phyloP scores from a whole-genome alignment of 2,329 filamentous ascomycete genomes.

The Hymenoscyphus fructigenus region DNA sequence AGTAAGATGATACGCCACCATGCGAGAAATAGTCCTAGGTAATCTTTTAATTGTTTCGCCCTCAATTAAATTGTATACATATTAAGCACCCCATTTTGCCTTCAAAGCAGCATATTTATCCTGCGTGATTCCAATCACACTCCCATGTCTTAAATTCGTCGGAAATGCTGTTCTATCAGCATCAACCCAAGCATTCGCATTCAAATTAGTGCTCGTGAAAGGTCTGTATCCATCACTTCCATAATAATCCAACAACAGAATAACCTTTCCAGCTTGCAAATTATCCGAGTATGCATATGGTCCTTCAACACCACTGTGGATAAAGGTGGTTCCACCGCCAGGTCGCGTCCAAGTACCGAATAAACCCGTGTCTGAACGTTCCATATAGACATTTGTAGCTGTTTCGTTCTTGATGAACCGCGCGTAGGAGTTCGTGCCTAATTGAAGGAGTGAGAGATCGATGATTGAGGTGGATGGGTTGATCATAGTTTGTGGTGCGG shows the following conservation, averaged over 20 bases:
- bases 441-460: constrained; percentile 55
- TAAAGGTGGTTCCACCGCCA: constrained; percentile 44
- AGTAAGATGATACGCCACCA: too few relatives aligned
- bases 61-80: too few relatives aligned
- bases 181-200: constrained; percentile 47
- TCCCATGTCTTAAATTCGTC: constrained; percentile 50
- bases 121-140: constrained; percentile 48
- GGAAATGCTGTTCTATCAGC: constrained; percentile 46
- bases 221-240: constrained; percentile 49
- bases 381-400: constrained; percentile 51
- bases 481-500: constrained; percentile 50
- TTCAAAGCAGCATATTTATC: constrained; percentile 44
- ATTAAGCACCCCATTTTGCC: constrained; percentile 36
- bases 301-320: constrained; percentile 45
- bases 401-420: constrained; percentile 58
- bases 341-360: constrained; percentile 53
- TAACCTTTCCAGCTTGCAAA: constrained; percentile 39
- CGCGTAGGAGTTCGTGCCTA: constrained; percentile 45
- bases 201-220: constrained; percentile 46
- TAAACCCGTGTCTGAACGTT: constrained; percentile 48
- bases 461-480: constrained; percentile 50
- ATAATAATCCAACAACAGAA: constrained; percentile 52
- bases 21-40: too few relatives aligned
- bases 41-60: too few relatives aligned
- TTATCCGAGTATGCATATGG: constrained; percentile 48